Base-by-base conservation (phyloP, 495 filamentous ascomycete genomes). In the Trichoderma asperelloides region DNA sequence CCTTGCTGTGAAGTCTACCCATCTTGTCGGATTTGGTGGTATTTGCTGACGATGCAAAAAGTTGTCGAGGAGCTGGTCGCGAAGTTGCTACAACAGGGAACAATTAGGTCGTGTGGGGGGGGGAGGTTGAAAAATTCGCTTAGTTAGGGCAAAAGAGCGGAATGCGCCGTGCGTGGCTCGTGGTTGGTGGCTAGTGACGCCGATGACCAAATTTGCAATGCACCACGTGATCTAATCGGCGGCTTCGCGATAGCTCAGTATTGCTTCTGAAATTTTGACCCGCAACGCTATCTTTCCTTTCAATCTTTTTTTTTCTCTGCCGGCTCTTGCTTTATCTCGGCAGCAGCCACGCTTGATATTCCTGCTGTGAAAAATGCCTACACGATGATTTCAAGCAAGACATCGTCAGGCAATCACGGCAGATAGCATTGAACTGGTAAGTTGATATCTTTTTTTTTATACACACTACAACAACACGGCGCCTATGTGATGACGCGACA, bases 1-100 rank as follows among this genome's bases (percentile, higher is more conserved):
- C 95, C 75, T 96, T 97, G 86, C 86, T 90, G 91, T 99, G 96
- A 86, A 98, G 88, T 83, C 95, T 89, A 89, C 93, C 94, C 94
- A 97, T 97, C 37, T 74, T 76, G 74, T 70, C 64, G 55, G 65
- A 57, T n/a, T 37, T 68, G 69, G 41, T 67, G 65, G 74, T 71
- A 55, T 67, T 33, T 43, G 65, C 25, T 72, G 66, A 57, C 65
- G 49, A 69, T 66, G 57, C 63, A 68, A 71, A 68, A 71, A 65
- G 51, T 41, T 69, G 63, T 70, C 66, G 65, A 66, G 68, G 67
- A 67, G 63, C 65, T 43, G 30, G 40, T 64, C 63, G 63, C 63
- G 33, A 40, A 45, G n/a, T 11, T 33, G 51, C 37, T 28, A 12
- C 27, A 28, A 15, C n/a, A 51, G n/a, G 60, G 63, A 65, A 18